Base-by-base conservation (phyloP, 2,329 filamentous ascomycete species). In the Stachybotrys chartarum region DNA sequence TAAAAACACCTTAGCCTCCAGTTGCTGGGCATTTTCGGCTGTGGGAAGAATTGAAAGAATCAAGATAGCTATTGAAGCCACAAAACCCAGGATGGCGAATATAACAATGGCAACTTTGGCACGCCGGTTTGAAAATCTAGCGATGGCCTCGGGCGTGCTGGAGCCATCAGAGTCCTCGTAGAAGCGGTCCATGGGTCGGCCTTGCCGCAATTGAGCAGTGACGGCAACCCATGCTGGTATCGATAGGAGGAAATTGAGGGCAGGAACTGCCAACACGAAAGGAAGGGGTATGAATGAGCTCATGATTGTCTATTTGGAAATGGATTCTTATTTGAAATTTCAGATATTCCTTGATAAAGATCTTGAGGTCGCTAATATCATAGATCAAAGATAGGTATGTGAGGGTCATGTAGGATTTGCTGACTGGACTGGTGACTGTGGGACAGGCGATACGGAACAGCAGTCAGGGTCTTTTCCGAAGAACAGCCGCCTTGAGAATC, bases 141-240 rank as follows among this genome's bases (percentile, higher is more conserved):
- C 51, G 30, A 55, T n/a, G 6, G 54, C 18, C 42, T 45, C 17
- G 6, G 54, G 54, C 14, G 50, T 52, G 7, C 48, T 49, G 18
- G 30, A 46, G 5, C 54, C 54, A 53, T 55, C 54, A 8, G 18
- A 50, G 47, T 55, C 54, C 31, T 55, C 45, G 30, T 55, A 55
- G 30, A 55, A 55, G 10, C 50, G 32, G 46, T 50, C 46, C 17
- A 14, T 55, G 12, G 54, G 54, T 31, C 35, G 35, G 35, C 14
- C 35, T 10, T 14, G 3, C 35, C 35, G 35, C 35, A 14, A 42
- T 42, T 42, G 35, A 5, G 5, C 35, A 42, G 14, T 42, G 5
- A 42, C 35, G 14, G 35, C 35, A 42, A 14, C 35, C 35, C 35
- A 42, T 17, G 46, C 46, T 4, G 46, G 46, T 3, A 48, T 17